Conservation (phyloP, 352 stramenopile species). For the Pythium rishiriense region DNA sequence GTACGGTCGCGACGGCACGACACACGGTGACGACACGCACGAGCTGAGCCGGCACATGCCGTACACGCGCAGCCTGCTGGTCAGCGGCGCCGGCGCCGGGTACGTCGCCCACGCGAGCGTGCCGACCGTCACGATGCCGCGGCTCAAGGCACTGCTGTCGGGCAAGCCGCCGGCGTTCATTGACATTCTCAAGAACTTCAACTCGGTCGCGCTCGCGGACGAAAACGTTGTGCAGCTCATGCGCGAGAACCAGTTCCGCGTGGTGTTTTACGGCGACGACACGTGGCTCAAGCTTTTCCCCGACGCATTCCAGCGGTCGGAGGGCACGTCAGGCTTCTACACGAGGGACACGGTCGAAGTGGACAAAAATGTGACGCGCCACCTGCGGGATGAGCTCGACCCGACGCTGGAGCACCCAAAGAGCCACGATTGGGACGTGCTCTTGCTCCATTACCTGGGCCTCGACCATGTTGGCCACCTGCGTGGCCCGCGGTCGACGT, state of each 20-base stretch:
- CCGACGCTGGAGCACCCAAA: conserved; percentile 58
- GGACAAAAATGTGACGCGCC: conserved; percentile 83
- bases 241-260: conserved; percentile 38
- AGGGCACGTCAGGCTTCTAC: conserved; percentile 88
- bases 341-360: conserved; percentile 87
- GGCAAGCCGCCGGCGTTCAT: conserved; percentile 87
- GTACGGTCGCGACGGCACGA: conserved; percentile 12
- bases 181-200: conserved; percentile 91
- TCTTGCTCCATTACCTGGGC: conserved; percentile 87
- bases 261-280: conserved; percentile 90
- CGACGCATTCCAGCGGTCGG: conserved; percentile 57
- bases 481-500: conserved; percentile 64
- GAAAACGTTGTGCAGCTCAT: conserved; percentile 74
- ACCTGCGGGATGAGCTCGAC: conserved; percentile 84
- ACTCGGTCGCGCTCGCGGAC: conserved; percentile 77
- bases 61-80: conserved; percentile 56
- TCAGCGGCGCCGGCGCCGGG: conserved; percentile 47
- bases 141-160: conserved; percentile 85
- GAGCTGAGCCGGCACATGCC: conserved; percentile 75
- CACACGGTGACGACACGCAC: not conserved
- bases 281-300: conserved; percentile 91
- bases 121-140: conserved; percentile 89
- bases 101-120: conserved; percentile 83
- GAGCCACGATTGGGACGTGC: conserved; percentile 80
- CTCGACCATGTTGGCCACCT: conserved; percentile 87